Base-by-base conservation (phyloP, 164 flowering plant species). In the Berberis thunbergii region DNA sequence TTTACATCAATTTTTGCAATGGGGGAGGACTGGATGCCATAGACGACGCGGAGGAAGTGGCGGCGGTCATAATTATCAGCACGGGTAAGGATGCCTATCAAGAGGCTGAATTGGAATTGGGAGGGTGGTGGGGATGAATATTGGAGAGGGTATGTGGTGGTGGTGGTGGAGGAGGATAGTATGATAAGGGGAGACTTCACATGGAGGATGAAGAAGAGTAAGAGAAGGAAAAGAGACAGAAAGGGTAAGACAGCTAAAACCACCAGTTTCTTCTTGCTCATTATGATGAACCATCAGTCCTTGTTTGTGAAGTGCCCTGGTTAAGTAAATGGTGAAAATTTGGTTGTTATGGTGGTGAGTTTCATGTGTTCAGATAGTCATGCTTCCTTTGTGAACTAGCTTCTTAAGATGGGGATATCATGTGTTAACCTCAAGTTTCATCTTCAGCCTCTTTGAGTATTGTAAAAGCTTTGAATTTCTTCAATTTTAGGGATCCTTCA, bases 21-120 rank as follows among this genome's bases (percentile, higher is more conserved):
- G 13, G 78, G 69, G 43, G 78, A 62, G 3, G 81, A 64, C 57
- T 86, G 91, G 62, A 70, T 75, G 44, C 88, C 84, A 44, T 86
- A 86, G 62, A 81, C 57, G 2, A 81, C 72, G 40, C 88, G 83
- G 49, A 86, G 84, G 74, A 86, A 83, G 64, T 84, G 84, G 57
- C 89, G 83, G 42, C 75, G 85, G 38, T 81, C 78, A 53, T 83
- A 80, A 61, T 54, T 63, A 48, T 86, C 83, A 0, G 86, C 70
- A 1, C 72, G 83, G 9, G 86, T 82, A 9, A 86, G 64, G 69
- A 86, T 79, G 8, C 91, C 91, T 7, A 83, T 77, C 10, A 86
- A 66, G 54, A 83, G 75, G 76, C 79, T 75, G 75, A 80, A 80
- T 13, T 68, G 70, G 4, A 45, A 84, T 70, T 76, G 82, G 60